Evolutionary conservation across 202 grass and related monocot species (phyloP), one percentile per base, ranked within the genome.

Genomic region (Carex arenaria): DNA sequence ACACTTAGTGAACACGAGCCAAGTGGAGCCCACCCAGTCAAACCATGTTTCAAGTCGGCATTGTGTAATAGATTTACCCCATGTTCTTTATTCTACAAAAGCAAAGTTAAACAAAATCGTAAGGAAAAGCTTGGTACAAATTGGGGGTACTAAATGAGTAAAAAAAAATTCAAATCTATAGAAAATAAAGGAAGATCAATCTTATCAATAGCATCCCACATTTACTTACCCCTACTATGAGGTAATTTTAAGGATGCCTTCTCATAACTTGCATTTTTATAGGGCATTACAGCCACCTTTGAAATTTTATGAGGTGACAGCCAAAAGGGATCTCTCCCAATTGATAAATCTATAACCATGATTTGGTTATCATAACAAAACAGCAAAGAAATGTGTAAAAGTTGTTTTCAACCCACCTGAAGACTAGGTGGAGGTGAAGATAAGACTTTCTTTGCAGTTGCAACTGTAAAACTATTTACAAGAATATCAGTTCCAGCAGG

Each of bases 401-500:
- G 28, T 77, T 57, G 14, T 19, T 32, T 77, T 36, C 38, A 57
- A 90, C 82, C 43, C 61, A 98, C 92, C 92, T 98, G 86, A 80
- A 89, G n/a, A 83, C 80, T 90, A 59, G 88, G 89, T 87, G 75
- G 66, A 79, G 81, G 85, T 71, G 93, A 82, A 85, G 86, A 80
- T 56, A 81, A 43, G 28, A 87, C 80, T 89, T 88, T 95, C 34
- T 40, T 92, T 89, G 85, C 89, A 62, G 65, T 85, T 81, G 71
- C 86, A 65, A 98, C 60, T 28, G 93, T 80, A 81, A 98, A 85
- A 86, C 88, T 87, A 90, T 98, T 87, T 55, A 98, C 85, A 87
- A 98, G 89, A 80, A 98, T 88, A 67, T 98, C 96, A 51, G 88
- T 89, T 83, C 96, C 93, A 63, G 91, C 83, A 82, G 91, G 89